Base-by-base conservation (phyloP, 148 eudicot genomes). In the Camellia granthamiana region DNA sequence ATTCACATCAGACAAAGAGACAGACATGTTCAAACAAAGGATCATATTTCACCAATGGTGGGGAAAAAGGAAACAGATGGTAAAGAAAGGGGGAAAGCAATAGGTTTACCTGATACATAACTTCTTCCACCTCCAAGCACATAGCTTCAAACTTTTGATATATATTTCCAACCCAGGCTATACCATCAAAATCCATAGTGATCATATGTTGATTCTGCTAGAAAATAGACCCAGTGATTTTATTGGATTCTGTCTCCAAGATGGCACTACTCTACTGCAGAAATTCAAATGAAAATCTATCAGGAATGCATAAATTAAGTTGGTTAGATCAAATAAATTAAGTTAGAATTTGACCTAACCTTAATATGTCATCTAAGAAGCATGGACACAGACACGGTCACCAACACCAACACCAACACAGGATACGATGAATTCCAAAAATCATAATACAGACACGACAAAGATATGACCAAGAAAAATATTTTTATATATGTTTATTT, bases 81-180 rank as follows among this genome's bases (percentile, higher is more conserved):
- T 10, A 55, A 55, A 14, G 62, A 55, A 61, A 23, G 76, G 51
- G 4, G 15, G 79, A 62, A 44, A 42, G 42, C 18, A 60, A 54
- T 15, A 30, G 13, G 23, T 11, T 80, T 90, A 94, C 98, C 96
- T 94, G 81, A 69, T 78, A 89, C 79, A 94, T 86, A 64, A 72
- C 83, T 81, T 94, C 98, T 80, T 94, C 98, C 54, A 86, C 91
- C 84, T 94, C 98, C 87, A 89, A 83, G 79, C 93, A 91, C 93
- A 91, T 84, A 52, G 94, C 85, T 82, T 93, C 98, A 76, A 93
- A 90, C 78, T 82, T 86, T 52, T 90, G 85, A 73, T 85, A 92
- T 82, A 93, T 78, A 80, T 85, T 81, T 75, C 88, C 94, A 78
- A 87, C 90, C 97, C 95, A 92, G 19, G 91, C 72, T 70, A 87